These are phyloP conservation scores for Fagus crenata DNA, from an alignment of 306 rosid species.

Conservation along the genomic window DNA sequence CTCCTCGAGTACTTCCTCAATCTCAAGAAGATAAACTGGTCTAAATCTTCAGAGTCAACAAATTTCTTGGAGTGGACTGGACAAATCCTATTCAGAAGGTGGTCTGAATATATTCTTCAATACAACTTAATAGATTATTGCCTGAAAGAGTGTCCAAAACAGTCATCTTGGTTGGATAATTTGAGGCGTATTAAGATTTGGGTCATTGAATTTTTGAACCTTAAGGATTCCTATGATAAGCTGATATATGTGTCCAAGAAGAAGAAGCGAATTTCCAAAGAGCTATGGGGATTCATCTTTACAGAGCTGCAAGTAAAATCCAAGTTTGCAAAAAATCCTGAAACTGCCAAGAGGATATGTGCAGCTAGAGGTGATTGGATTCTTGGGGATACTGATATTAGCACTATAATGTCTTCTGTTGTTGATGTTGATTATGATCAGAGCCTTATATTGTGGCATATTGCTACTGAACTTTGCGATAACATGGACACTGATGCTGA, in stretches of 20 bases:
- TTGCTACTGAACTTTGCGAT: conserved; percentile 46
- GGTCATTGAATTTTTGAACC: neutral
- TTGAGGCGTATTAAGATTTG: neutral
- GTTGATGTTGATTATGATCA: conserved; percentile 29
- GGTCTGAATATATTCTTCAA: conserved; percentile 40
- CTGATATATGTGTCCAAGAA: conserved; percentile 12
- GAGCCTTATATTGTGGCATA: conserved; percentile 42
- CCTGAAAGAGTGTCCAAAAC: conserved; percentile 24
- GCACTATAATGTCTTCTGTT: conserved; percentile 2
- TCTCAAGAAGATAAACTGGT: conserved; percentile 20
- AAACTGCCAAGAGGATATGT: conserved; percentile 25
- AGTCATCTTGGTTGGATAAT: too few species aligned
- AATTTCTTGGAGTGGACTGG: neutral
- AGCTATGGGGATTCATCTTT: conserved; percentile 13
- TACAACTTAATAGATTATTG: conserved; percentile 39
- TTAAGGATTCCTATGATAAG: neutral
- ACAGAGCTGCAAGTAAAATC: conserved; percentile 17
- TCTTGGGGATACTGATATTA: conserved; percentile 24
- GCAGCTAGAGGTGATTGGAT: conserved; percentile 36
- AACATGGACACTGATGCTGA: too few species aligned
- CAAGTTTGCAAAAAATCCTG: conserved; percentile 21
- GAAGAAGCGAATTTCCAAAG: neutral
- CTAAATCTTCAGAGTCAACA: too few species aligned
- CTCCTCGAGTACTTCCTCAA: neutral
- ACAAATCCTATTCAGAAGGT: conserved; percentile 32